Conservation (phyloP, 192 early-diverging fungal genomes). For the Backusella psychrophila region DNA sequence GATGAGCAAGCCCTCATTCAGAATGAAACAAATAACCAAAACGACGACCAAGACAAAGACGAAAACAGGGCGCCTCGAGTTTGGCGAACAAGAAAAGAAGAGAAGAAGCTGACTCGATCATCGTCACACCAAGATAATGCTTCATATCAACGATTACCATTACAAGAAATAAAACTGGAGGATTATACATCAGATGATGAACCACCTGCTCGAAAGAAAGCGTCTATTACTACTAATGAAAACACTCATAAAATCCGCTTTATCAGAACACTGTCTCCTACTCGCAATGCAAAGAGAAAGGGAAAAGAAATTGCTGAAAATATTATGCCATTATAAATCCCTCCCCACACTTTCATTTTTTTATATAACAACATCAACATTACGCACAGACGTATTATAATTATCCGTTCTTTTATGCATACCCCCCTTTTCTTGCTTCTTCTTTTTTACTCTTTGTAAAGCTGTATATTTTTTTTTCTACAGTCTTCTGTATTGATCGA, state of each 20-base stretch:
- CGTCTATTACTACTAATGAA: not conserved
- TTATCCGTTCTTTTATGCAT: not conserved
- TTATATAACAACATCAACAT: not conserved
- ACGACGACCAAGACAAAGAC: not conserved
- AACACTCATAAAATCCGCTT: not conserved
- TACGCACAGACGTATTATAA: not conserved
- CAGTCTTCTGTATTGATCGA: too few species aligned
- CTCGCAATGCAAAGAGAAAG: conserved; percentile 5
- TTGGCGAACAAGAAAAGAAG: not conserved
- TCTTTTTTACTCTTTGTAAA: too few species aligned
- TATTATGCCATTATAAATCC: not conserved
- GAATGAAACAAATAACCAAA: not conserved
- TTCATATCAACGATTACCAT: conserved; percentile 5
- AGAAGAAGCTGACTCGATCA: not conserved
- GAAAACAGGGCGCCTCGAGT: conserved; percentile 4
- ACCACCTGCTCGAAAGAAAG: conserved; percentile 6
- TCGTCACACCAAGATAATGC: not conserved
- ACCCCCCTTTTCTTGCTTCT: not conserved
- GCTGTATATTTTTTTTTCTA: not conserved
- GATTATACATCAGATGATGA: conserved; percentile 17
- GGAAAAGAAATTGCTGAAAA: conserved; percentile 7
- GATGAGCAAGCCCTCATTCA: not conserved
- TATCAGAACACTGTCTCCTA: conserved; percentile 1
- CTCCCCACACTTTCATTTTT: not conserved
- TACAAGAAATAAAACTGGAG: not conserved